Evolutionary conservation across 768 basidiomycete genomes (phyloP).

Genomic region (Clavulina sp.): DNA sequence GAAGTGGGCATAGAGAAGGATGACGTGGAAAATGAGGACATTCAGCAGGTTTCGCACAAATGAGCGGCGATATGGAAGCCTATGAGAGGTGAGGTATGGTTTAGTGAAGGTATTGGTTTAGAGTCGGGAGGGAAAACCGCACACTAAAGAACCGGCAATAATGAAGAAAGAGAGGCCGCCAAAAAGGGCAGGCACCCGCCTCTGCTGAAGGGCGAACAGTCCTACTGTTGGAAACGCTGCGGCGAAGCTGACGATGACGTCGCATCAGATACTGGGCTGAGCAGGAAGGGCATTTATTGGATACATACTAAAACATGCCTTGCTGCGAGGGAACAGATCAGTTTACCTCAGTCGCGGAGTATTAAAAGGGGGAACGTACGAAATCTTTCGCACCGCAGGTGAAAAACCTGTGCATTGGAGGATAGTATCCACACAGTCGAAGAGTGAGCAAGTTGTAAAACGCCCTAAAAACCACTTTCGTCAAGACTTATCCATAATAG

Average conservation of each 20-base stretch:
- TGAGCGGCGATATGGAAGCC: background rate
- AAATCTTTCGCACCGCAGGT: constrained; percentile 21
- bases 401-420: background rate
- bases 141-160: constrained; percentile 14
- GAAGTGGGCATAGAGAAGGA: constrained; percentile 6
- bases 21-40: constrained; percentile 63
- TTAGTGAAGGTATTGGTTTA: background rate
- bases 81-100: background rate
- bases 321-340: background rate
- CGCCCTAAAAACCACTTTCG: background rate
- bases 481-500: background rate
- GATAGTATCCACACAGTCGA: constrained; percentile 16
- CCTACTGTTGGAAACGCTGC: constrained; percentile 21
- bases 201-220: constrained; percentile 20
- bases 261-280: background rate
- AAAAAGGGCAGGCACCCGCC: constrained; percentile 15
- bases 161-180: constrained; percentile 17
- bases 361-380: constrained; percentile 10
- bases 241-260: constrained; percentile 12
- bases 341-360: background rate
- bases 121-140: background rate
- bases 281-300: constrained; percentile 1
- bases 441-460: constrained; percentile 2
- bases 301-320: background rate
- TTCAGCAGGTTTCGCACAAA: constrained; percentile 31